These are phyloP conservation scores for Penicillium sp. DNA, from an alignment of 2,329 filamentous ascomycete species.

Conservation along the genomic window DNA sequence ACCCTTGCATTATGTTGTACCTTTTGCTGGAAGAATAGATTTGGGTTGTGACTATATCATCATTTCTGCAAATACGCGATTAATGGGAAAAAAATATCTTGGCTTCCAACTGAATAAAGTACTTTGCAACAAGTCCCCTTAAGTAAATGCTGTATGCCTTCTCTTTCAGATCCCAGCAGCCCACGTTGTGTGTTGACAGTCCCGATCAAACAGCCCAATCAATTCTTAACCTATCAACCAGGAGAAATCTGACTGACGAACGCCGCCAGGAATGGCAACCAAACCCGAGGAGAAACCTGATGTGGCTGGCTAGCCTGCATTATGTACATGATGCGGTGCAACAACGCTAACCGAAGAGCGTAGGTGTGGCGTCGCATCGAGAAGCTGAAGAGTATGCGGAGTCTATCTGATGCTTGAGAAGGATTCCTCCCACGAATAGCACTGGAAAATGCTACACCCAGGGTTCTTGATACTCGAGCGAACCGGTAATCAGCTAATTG, in stretches of 20 bases:
- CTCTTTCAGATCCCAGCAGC: not conserved
- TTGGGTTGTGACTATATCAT: not conserved
- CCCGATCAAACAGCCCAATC: not conserved
- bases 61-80: not conserved
- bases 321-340: not conserved
- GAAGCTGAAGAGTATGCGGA: not conserved
- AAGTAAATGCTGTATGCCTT: not conserved
- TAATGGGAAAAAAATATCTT: not conserved
- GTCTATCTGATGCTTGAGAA: not conserved
- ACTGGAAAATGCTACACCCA: not conserved
- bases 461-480: not conserved
- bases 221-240: not conserved
- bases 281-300: not conserved
- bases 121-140: not conserved
- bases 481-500: not conserved
- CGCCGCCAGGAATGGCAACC: not conserved
- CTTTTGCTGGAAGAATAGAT: not conserved
- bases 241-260: no score
- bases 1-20: not conserved
- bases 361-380: not conserved
- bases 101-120: no score
- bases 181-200: not conserved
- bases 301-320: not conserved
- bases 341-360: not conserved
- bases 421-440: not conserved